Evolutionary conservation across 768 basidiomycete genomes (phyloP).

Genomic region (Podaxis sp.): DNA sequence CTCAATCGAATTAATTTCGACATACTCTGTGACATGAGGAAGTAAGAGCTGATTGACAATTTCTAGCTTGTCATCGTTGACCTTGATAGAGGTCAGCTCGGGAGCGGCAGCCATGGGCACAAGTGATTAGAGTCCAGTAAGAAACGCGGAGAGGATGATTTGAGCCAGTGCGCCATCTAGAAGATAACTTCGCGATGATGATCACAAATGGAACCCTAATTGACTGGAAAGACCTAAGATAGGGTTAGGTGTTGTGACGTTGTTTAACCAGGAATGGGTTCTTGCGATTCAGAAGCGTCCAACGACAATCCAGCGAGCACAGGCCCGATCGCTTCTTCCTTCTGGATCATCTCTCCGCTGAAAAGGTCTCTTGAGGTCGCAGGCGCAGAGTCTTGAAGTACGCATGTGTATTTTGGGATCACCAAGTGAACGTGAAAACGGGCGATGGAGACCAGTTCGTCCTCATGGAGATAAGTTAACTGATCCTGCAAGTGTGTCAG

Average conservation of each 20-base stretch:
- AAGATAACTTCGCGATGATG: neutral
- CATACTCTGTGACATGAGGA: constrained; percentile 67
- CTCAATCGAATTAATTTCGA: constrained; percentile 68
- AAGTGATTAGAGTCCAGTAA: neutral
- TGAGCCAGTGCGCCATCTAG: neutral
- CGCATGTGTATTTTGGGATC: neutral
- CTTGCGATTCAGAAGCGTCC: neutral
- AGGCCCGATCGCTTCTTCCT: neutral
- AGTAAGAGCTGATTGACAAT: constrained; percentile 90
- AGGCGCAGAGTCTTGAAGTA: neutral
- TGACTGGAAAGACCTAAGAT: neutral
- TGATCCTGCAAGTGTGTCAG: neutral
- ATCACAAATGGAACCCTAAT: neutral
- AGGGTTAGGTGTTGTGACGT: neutral
- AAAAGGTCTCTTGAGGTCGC: neutral
- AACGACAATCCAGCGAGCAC: neutral
- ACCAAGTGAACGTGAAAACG: neutral
- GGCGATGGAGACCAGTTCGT: neutral
- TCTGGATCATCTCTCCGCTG: neutral
- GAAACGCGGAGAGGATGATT: neutral
- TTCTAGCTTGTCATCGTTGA: constrained; percentile 51
- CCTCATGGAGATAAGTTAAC: neutral
- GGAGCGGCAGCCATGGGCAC: constrained; percentile 23
- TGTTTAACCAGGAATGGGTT: too few relatives aligned
- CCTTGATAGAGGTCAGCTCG: constrained; percentile 38